Evolutionary conservation across 331 rosid genomes (phyloP).

Genomic region (Prunus yedoensis): DNA sequence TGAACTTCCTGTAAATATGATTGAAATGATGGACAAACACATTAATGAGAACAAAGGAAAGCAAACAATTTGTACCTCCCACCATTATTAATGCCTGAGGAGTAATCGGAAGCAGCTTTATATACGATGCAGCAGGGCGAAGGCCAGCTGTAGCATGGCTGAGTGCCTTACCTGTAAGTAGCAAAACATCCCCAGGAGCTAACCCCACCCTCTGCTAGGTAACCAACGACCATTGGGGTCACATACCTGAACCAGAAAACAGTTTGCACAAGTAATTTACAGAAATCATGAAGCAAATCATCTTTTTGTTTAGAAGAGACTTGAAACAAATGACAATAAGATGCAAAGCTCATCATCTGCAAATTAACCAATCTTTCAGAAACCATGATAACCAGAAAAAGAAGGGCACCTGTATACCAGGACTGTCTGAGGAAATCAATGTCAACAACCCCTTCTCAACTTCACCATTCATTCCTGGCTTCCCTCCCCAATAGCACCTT

Average conservation of each 20-base stretch:
- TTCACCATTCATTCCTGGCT: slow-evolving; percentile 71
- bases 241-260: slow-evolving; percentile 60
- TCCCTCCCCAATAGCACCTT: slow-evolving; percentile 77
- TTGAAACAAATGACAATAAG: neutral
- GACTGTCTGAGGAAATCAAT: slow-evolving; percentile 74
- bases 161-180: slow-evolving; percentile 90
- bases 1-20: slow-evolving; percentile 6
- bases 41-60: neutral
- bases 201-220: slow-evolving; percentile 72
- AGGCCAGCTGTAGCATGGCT: slow-evolving; percentile 92
- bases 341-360: neutral
- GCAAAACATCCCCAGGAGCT: slow-evolving; percentile 85
- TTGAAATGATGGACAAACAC: slow-evolving; percentile 5
- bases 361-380: slow-evolving; percentile 17
- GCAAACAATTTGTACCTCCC: slow-evolving; percentile 57
- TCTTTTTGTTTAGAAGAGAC: neutral
- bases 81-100: slow-evolving; percentile 48
- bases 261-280: slow-evolving; percentile 8
- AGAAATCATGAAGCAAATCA: slow-evolving; percentile 5
- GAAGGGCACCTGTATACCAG: slow-evolving; percentile 88
- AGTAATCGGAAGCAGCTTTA: slow-evolving; percentile 65
- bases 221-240: slow-evolving; percentile 97
- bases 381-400: slow-evolving; percentile 6
- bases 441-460: slow-evolving; percentile 93
- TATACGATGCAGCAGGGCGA: slow-evolving; percentile 80